Conservation (phyloP, 225 moss, liverwort and hornwort genomes). For the Lunularia cruciata region DNA sequence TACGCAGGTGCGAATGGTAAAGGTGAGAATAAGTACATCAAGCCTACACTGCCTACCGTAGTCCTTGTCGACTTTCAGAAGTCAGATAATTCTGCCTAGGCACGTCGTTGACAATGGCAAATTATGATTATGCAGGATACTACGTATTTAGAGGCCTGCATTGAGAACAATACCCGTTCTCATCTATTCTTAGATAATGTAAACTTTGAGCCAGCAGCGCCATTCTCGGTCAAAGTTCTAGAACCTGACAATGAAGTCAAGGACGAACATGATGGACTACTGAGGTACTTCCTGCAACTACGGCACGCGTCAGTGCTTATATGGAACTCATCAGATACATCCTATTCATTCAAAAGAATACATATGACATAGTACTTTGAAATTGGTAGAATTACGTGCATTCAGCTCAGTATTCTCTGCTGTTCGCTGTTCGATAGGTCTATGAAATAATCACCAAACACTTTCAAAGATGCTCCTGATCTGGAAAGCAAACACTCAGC, state of each 20-base stretch:
- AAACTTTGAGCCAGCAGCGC: slow-evolving; percentile 85
- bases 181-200: slow-evolving; percentile 94
- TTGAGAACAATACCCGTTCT: slow-evolving; percentile 94
- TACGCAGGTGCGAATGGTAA: slow-evolving; percentile 93
- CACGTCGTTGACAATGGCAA: neutral
- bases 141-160: slow-evolving; percentile 94
- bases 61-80: neutral
- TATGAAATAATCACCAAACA: too few relatives aligned
- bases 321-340: too few relatives aligned
- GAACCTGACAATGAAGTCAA: slow-evolving; percentile 72
- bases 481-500: neutral
- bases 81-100: neutral
- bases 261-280: slow-evolving; percentile 62
- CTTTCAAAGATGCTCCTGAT: neutral
- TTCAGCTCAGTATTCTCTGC: too few relatives aligned
- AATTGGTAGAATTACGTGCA: too few relatives aligned
- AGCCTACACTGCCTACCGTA: too few relatives aligned
- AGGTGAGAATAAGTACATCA: slow-evolving; percentile 50
- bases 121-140: slow-evolving; percentile 60
- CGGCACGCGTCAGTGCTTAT: neutral
- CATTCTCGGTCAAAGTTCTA: slow-evolving; percentile 64
- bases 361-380: too few relatives aligned
- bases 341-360: too few relatives aligned
- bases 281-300: slow-evolving; percentile 50
- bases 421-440: too few relatives aligned